A percentile compares a stretch with the other conserved stretches of the same genome.
Conservation (phyloP, 176 grass and related monocot genomes). For the Bromus sterilis region DNA sequence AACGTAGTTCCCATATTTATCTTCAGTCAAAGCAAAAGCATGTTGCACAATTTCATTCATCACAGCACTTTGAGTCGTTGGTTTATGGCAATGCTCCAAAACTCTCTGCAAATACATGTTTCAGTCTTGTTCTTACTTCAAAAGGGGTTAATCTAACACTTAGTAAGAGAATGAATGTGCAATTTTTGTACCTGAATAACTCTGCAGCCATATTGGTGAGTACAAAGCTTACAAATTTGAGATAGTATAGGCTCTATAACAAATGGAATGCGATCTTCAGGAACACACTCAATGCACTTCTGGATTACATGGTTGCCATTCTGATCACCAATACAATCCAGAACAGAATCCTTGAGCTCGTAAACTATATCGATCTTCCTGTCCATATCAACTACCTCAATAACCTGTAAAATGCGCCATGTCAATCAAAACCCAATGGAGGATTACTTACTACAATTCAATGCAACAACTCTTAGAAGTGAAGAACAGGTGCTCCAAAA, state of each 20-base stretch:
- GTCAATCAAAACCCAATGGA: neutral
- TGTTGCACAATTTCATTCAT: slow-evolving; percentile 63
- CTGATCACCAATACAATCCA: slow-evolving; percentile 85
- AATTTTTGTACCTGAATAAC: slow-evolving; percentile 76
- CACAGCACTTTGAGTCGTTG: slow-evolving; percentile 50
- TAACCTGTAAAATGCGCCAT: slow-evolving; percentile 31
- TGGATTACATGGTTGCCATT: slow-evolving; percentile 99
- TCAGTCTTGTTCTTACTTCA: neutral
- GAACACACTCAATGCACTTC: slow-evolving; percentile 97
- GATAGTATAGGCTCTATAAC: slow-evolving; percentile 65
- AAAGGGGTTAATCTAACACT: neutral
- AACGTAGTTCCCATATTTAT: slow-evolving; percentile 88
- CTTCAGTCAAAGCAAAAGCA: slow-evolving; percentile 57
- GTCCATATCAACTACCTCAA: slow-evolving; percentile 89
- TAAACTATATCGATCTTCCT: slow-evolving; percentile 71
- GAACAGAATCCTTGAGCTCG: slow-evolving; percentile 69
- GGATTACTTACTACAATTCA: neutral
- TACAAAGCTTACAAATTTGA: slow-evolving; percentile 58
- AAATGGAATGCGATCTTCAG: slow-evolving; percentile 74
- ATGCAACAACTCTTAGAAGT: neutral
- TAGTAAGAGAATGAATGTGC: neutral
- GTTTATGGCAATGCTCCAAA: slow-evolving; percentile 71
- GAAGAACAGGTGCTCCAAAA: neutral
- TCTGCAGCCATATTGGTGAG: slow-evolving; percentile 95
- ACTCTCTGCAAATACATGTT: slow-evolving; percentile 44